Evolutionary conservation across 129 eudicot species (phyloP).

Genomic region (Tanacetum coccineum): DNA sequence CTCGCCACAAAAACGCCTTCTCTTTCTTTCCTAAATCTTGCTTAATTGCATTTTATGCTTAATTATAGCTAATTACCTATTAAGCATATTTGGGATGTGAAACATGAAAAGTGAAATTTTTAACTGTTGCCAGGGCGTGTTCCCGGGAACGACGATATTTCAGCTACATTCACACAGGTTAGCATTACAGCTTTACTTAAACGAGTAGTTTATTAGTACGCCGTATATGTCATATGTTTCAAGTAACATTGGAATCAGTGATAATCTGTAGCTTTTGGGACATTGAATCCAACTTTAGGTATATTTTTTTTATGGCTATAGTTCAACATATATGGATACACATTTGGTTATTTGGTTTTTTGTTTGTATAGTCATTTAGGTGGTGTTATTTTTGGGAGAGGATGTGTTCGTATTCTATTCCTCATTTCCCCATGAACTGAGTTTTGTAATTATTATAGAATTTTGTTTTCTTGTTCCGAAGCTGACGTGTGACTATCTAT

Average conservation of each 20-base stretch:
- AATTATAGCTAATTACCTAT: background rate
- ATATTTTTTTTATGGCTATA: background rate
- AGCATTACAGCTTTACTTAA: constrained; percentile 27
- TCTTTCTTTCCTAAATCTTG: background rate
- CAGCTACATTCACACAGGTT: constrained; percentile 75
- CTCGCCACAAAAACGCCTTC: too few relatives aligned
- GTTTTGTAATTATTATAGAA: background rate
- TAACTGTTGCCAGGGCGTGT: constrained; percentile 60
- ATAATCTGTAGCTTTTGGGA: background rate
- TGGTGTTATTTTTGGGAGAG: background rate
- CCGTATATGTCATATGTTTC: background rate
- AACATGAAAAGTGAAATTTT: constrained; percentile 14
- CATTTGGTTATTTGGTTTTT: background rate
- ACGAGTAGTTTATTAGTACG: background rate
- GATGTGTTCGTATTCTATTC: background rate
- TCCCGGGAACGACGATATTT: constrained; percentile 66
- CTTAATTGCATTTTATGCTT: constrained; percentile 5
- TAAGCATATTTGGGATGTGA: background rate
- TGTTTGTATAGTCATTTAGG: background rate
- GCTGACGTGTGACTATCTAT: background rate
- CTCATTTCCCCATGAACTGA: background rate
- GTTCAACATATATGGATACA: background rate
- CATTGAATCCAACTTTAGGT: background rate
- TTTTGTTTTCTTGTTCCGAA: background rate
- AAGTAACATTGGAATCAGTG: constrained; percentile 1